phyloP scores from a whole-genome alignment of 352 stramenopile species.

The Thalassiosira ordinaria region DNA sequence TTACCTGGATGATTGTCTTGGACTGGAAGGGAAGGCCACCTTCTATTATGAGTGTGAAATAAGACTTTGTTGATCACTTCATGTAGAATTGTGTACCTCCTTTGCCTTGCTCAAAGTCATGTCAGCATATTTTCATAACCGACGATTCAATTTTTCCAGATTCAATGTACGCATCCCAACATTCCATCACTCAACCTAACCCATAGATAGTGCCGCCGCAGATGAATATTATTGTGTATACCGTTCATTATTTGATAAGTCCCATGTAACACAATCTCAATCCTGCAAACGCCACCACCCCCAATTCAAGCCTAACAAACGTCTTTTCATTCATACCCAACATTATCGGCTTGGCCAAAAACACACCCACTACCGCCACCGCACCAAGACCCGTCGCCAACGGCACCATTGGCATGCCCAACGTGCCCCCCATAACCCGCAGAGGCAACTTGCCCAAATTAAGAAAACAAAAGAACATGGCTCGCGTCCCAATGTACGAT shows the following conservation, averaged over 20 bases:
- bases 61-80: too few species aligned
- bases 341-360: constrained; percentile 66
- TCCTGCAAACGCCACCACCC: constrained; percentile 60
- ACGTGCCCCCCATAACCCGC: constrained; percentile 49
- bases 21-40: too few species aligned
- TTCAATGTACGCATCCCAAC: too few species aligned
- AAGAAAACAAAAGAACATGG: constrained; percentile 71
- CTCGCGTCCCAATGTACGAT: constrained; percentile 61
- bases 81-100: too few species aligned
- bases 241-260: constrained; percentile 1
- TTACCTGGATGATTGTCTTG: too few species aligned
- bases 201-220: too few species aligned
- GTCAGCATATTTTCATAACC: too few species aligned
- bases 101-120: too few species aligned
- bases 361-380: constrained; percentile 51
- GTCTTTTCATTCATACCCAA: constrained; percentile 56
- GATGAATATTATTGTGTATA: too few species aligned
- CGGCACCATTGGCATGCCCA: constrained; percentile 54
- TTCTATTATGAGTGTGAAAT: too few species aligned
- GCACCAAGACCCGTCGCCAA: constrained; percentile 43
- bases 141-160: too few species aligned
- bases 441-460: constrained; percentile 67
- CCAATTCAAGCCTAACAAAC: constrained; percentile 61
- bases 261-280: constrained; percentile 61
- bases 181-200: too few species aligned